Conservation (phyloP, 345 rosid genomes). For the Laguncularia racemosa region DNA sequence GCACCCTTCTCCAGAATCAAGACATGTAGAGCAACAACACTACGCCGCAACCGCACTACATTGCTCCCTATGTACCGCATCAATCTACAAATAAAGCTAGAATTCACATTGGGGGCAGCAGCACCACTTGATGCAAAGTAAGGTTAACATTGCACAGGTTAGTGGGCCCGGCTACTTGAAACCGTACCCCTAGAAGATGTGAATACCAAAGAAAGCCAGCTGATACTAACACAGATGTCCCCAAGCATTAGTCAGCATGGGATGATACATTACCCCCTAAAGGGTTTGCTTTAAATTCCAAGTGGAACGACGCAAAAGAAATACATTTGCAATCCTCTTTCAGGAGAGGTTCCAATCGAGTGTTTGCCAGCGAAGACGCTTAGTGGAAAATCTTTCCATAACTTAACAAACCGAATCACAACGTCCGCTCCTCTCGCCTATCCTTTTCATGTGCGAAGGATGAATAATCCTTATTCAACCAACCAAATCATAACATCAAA, state of each 20-base stretch:
- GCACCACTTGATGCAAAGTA: conserved; percentile 12
- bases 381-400: conserved; percentile 66
- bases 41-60: conserved; percentile 40
- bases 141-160: conserved; percentile 16
- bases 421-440: neutral
- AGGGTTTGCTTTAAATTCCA: conserved; percentile 78
- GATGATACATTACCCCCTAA: conserved; percentile 64
- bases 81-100: conserved; percentile 36
- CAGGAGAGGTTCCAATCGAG: conserved; percentile 93
- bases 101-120: conserved; percentile 20
- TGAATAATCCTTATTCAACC: no score
- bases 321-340: conserved; percentile 89
- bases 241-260: no score
- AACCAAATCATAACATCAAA: no score
- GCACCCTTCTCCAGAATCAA: conserved; percentile 47
- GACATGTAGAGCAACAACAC: conserved; percentile 49
- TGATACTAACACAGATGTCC: no score
- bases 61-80: conserved; percentile 20
- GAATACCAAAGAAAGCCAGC: no score
- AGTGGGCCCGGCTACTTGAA: no score
- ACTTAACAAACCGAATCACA: conserved; percentile 31
- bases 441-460: no score
- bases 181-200: no score
- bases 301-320: conserved; percentile 98
- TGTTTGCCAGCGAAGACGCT: conserved; percentile 84